Evolutionary conservation across 306 rosid species (phyloP).

Genomic region (Fragaria iinumae): DNA sequence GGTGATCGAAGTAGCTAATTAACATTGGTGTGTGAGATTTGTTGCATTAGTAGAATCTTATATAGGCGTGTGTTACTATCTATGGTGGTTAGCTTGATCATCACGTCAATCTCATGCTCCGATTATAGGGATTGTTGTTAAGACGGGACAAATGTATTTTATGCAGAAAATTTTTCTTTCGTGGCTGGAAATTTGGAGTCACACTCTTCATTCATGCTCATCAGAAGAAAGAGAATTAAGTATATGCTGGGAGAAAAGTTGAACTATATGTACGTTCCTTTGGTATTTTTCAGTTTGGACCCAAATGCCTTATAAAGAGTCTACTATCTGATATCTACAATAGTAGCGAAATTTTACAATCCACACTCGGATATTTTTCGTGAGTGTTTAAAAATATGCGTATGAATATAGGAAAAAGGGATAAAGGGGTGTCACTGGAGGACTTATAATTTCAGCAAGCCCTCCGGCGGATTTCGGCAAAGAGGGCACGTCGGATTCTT

Average conservation of each 20-base stretch:
- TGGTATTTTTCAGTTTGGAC: background rate
- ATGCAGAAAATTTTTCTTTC: conserved; percentile 1
- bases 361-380: background rate
- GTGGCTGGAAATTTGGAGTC: conserved; percentile 4
- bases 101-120: conserved; percentile 3
- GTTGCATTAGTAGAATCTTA: background rate
- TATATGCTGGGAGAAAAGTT: background rate
- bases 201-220: background rate
- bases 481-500: conserved; percentile 46
- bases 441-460: background rate
- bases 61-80: background rate
- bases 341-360: too few relatives aligned
- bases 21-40: background rate
- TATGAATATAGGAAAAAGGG: too few relatives aligned
- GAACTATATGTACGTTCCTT: background rate
- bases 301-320: too few relatives aligned
- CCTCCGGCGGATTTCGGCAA: conserved; percentile 31
- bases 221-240: background rate
- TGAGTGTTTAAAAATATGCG: too few relatives aligned
- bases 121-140: background rate
- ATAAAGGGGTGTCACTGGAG: too few relatives aligned
- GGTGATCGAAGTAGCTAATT: background rate
- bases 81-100: background rate
- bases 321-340: too few relatives aligned
- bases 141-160: background rate